These are phyloP conservation scores for Vigna radiata DNA, from an alignment of 306 rosid genomes.

Conservation along the genomic window DNA sequence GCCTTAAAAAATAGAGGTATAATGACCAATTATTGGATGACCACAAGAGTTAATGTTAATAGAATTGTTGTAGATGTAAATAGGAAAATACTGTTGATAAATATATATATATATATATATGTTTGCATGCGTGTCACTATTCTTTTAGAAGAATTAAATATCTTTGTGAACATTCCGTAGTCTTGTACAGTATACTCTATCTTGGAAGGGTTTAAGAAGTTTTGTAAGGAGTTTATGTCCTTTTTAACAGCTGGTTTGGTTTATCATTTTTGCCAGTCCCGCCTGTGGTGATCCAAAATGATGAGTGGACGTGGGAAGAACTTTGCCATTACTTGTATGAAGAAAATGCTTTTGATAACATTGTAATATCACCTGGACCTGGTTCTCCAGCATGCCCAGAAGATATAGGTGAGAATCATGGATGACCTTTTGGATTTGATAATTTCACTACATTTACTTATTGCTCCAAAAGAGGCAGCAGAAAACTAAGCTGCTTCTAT, in stretches of 20 bases:
- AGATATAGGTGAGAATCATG: constrained; percentile 78
- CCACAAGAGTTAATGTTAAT: constrained; percentile 18
- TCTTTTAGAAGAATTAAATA: too few relatives aligned
- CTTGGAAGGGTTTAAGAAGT: neutral
- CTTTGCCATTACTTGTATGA: constrained; percentile 71
- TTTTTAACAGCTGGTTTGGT: constrained; percentile 45
- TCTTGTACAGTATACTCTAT: too few relatives aligned
- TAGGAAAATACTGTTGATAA: constrained; percentile 23
- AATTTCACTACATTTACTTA: constrained; percentile 27
- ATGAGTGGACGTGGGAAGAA: constrained; percentile 89
- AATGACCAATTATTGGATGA: constrained; percentile 19
- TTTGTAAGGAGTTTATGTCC: constrained; percentile 9
- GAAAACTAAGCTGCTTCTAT: constrained; percentile 31
- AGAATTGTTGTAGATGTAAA: constrained; percentile 20
- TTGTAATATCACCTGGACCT: constrained; percentile 99
- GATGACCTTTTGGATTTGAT: constrained; percentile 22
- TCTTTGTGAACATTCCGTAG: too few relatives aligned
- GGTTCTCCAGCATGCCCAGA: constrained; percentile 87
- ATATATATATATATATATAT: neutral
- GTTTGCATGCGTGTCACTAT: too few relatives aligned
- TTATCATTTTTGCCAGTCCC: constrained; percentile 70
- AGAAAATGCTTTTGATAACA: constrained; percentile 90
- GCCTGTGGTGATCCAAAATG: constrained; percentile 87
- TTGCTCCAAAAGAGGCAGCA: constrained; percentile 8
- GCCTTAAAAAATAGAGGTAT: constrained; percentile 7